Percentiles rank a stretch among this genome's conserved stretches.
Conservation (phyloP, 257 asterid genomes). For the Solanum corneliomulleri region DNA sequence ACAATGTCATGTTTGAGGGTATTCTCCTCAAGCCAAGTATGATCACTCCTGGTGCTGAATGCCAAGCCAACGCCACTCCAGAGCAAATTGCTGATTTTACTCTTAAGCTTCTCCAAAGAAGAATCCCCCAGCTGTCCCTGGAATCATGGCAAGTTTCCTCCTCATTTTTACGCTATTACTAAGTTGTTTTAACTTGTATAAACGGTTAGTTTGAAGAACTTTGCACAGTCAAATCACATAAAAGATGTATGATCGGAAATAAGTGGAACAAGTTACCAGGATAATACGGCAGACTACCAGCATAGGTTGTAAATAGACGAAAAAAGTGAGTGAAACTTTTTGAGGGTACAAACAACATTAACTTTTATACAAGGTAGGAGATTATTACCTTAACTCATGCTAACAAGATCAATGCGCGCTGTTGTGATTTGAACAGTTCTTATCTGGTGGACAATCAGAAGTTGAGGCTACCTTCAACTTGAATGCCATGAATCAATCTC, state of each 20-base stretch:
- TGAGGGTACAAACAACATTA: background rate
- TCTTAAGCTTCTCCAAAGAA: slow-evolving; percentile 6
- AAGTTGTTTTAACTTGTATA: background rate
- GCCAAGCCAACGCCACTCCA: slow-evolving; percentile 9
- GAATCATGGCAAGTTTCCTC: background rate
- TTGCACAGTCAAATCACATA: background rate
- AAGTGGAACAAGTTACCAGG: background rate
- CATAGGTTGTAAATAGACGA: background rate
- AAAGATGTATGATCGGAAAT: background rate
- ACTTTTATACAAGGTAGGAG: background rate
- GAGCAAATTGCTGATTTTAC: background rate
- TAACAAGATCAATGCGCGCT: background rate
- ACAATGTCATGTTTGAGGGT: background rate
- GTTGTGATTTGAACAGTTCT: background rate
- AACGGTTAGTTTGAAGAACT: background rate
- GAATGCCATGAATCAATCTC: slow-evolving; percentile 17
- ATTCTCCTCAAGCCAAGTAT: background rate
- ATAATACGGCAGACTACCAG: background rate
- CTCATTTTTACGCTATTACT: background rate
- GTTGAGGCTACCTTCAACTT: slow-evolving; percentile 14
- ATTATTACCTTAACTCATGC: background rate
- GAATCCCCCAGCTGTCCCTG: slow-evolving; percentile 5
- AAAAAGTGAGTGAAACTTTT: background rate
- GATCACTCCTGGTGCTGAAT: background rate
- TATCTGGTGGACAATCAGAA: slow-evolving; percentile 18